Evolutionary conservation across 2,329 filamentous ascomycete genomes (phyloP), one percentile per base, ranked within the genome.

Genomic region (Talaromyces atroroseus): DNA sequence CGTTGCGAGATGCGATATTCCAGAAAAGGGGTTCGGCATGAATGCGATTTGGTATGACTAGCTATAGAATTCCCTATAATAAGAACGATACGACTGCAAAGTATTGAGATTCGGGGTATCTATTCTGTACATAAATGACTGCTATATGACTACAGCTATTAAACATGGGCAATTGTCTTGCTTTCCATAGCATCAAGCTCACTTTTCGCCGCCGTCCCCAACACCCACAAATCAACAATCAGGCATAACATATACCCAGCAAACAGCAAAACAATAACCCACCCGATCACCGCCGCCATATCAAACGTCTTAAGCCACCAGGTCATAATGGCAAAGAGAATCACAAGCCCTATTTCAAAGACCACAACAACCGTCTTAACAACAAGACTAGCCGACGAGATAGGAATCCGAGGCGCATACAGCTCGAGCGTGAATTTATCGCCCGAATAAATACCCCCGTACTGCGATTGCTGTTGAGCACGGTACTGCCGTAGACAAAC

Each of bases 31-130:
- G 1, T 95, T 95, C 70, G 90, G 90, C 1, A 95, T 95, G 90
- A 95, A 95, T 74, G 90, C 90, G n/a, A 91, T 95, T 61, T 95
- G 90, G 90, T 94, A 94, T 71, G 88, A 95, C 73, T 90, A 68
- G 49, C 12, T 7, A 8, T 29, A 29, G 11, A 29, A 8, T 11
- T 29, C 26, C 3, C 8, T 29, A 29, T 8, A 29, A 29, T 29
- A 29, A 29, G 26, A 29, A 29, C 8, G 26, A 29, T 11, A 11
- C 26, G 26, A 29, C 26, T 29, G 26, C 26, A 29, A 8, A 29
- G 7, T 2, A 29, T 8, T 29, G 26, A 29, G 26, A 8, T 10
- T 5, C 6, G 26, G 26, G 3, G 7, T 29, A 29, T 29, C 26
- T 29, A 29, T 29, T n/a, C 26, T 52, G 50, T 44, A 52, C 44